Evolutionary conservation across 1,139 yeast genomes (phyloP).

Genomic region (Nakaseomyces delphensis): DNA sequence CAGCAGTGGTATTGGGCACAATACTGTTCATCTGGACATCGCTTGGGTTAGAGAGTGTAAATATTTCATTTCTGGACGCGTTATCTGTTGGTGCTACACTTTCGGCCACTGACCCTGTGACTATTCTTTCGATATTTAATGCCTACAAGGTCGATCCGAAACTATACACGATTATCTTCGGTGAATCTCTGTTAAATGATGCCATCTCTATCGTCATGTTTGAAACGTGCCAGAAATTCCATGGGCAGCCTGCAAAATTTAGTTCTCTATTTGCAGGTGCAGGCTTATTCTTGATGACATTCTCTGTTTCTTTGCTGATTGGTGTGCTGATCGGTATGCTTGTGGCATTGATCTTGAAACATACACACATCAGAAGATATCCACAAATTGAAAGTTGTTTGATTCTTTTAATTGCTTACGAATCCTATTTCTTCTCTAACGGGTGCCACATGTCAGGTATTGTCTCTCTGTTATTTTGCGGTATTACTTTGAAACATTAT

Average conservation of each 20-base stretch:
- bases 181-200: conserved; percentile 90
- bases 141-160: conserved; percentile 98
- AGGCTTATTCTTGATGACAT: conserved; percentile 87
- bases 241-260: conserved; percentile 71
- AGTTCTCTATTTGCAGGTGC: conserved; percentile 85
- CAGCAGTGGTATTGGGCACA: conserved; percentile 80
- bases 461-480: conserved; percentile 89
- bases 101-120: conserved; percentile 97
- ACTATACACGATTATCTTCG: conserved; percentile 90
- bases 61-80: conserved; percentile 90
- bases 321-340: conserved; percentile 82
- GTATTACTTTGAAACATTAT: conserved; percentile 91
- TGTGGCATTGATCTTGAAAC: conserved; percentile 84
- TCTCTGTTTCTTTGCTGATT: conserved; percentile 83
- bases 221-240: conserved; percentile 95
- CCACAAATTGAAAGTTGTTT: conserved; percentile 96
- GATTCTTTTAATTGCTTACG: conserved; percentile 84
- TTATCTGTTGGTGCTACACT: conserved; percentile 95
- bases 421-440: conserved; percentile 92
- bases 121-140: conserved; percentile 90
- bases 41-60: conserved; percentile 78
- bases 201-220: conserved; percentile 99
- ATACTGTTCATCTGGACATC: conserved; percentile 85
- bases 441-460: conserved; percentile 99
- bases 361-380: conserved; percentile 83